Evolutionary conservation across 192 early-diverging fungal species (phyloP).

Genomic region (Phlyctochytrium planicorne): DNA sequence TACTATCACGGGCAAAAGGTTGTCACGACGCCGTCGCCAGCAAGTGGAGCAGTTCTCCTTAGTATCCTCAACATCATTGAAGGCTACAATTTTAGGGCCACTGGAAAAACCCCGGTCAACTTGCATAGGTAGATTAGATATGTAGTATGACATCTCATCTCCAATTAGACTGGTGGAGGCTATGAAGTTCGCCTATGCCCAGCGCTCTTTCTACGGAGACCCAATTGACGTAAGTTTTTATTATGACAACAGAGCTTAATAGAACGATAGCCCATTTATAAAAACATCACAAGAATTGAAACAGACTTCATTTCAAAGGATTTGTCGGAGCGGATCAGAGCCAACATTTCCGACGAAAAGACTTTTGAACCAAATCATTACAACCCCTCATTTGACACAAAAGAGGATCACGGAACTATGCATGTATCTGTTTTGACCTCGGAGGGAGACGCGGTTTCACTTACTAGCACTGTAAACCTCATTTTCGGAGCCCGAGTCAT

Average conservation of each 20-base stretch:
- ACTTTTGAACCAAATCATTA: slow-evolving; percentile 77
- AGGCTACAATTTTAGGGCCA: slow-evolving; percentile 64
- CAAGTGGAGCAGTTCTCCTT: slow-evolving; percentile 80
- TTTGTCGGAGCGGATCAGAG: slow-evolving; percentile 60
- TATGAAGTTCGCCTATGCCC: slow-evolving; percentile 83
- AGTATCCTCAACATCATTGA: slow-evolving; percentile 87
- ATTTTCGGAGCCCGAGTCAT: slow-evolving; percentile 86
- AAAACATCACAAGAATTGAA: slow-evolving; percentile 57
- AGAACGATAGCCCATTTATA: slow-evolving; percentile 41
- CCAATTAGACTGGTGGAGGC: slow-evolving; percentile 67
- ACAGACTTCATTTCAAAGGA: slow-evolving; percentile 68
- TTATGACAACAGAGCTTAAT: neutral
- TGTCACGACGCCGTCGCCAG: slow-evolving; percentile 69
- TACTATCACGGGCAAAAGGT: slow-evolving; percentile 80
- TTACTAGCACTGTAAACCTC: slow-evolving; percentile 88
- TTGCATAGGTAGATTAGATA: slow-evolving; percentile 57
- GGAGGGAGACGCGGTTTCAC: slow-evolving; percentile 72
- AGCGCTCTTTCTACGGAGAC: slow-evolving; percentile 79
- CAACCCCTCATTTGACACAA: slow-evolving; percentile 71
- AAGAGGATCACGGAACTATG: slow-evolving; percentile 86
- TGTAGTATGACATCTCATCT: neutral
- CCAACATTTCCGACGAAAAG: slow-evolving; percentile 68
- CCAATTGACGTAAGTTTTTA: slow-evolving; percentile 45
- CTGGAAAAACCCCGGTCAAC: slow-evolving; percentile 62
- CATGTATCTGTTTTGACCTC: slow-evolving; percentile 81